phyloP scores from a whole-genome alignment of 2,329 filamentous ascomycete species.

The Plectosphaerella cucumerina region DNA sequence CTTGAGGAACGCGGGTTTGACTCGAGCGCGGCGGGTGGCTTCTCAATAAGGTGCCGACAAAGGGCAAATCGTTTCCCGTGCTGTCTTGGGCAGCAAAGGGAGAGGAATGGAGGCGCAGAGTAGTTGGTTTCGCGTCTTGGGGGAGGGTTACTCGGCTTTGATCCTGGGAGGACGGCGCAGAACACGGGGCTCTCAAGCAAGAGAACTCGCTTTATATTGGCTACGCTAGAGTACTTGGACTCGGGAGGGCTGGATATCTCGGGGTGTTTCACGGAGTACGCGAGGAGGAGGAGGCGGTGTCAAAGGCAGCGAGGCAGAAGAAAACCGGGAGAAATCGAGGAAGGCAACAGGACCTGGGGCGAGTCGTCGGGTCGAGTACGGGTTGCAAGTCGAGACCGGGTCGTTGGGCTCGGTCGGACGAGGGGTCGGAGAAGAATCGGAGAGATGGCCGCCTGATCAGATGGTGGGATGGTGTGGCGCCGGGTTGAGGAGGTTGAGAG shows the following conservation, averaged over 20 bases:
- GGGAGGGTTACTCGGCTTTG: background rate
- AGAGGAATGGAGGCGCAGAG: background rate
- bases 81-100: background rate
- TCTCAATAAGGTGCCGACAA: background rate
- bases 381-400: background rate
- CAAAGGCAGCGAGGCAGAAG: background rate
- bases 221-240: slow-evolving; percentile 38
- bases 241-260: background rate
- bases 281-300: background rate
- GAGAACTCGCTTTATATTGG: slow-evolving; percentile 43
- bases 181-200: background rate
- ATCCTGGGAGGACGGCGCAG: background rate
- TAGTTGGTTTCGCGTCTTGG: background rate
- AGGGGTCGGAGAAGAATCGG: background rate
- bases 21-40: no score
- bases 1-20: no score
- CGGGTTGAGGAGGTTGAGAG: background rate
- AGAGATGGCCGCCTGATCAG: background rate
- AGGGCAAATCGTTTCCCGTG: background rate
- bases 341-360: background rate
- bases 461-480: background rate
- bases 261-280: background rate
- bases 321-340: background rate
- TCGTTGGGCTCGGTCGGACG: background rate
- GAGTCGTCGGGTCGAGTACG: background rate